phyloP scores from a whole-genome alignment of 306 rosid genomes.

The Gillenia trifoliata region DNA sequence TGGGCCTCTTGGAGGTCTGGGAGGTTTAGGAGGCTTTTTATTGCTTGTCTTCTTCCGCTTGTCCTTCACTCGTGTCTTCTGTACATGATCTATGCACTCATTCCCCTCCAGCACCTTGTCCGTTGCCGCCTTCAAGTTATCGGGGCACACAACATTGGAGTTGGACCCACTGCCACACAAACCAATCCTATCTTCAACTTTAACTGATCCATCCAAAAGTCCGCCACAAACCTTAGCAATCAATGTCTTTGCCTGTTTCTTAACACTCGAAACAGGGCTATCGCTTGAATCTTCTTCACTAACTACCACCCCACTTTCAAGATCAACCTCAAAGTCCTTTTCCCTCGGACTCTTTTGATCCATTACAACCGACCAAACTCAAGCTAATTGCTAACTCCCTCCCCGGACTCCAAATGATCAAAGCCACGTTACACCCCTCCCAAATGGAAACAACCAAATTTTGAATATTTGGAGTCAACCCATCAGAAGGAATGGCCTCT shows the following conservation, averaged over 20 bases:
- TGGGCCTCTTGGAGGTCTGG: slow-evolving; percentile 88
- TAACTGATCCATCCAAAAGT: slow-evolving; percentile 41
- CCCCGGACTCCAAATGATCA: slow-evolving; percentile 15
- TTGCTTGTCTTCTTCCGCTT: slow-evolving; percentile 63
- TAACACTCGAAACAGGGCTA: slow-evolving; percentile 25
- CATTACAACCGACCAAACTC: slow-evolving; percentile 40
- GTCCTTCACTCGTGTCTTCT: slow-evolving; percentile 48
- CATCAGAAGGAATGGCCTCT: slow-evolving; percentile 23
- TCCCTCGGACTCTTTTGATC: slow-evolving; percentile 37
- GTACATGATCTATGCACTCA: slow-evolving; percentile 20
- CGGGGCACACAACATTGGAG: slow-evolving; percentile 27
- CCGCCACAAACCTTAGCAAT: slow-evolving; percentile 39
- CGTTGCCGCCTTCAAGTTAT: slow-evolving; percentile 32
- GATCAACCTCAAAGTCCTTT: slow-evolving; percentile 52
- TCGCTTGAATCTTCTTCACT: slow-evolving; percentile 62
- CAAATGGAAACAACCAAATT: slow-evolving; percentile 4
- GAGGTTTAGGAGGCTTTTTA: slow-evolving; percentile 76
- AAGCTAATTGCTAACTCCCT: slow-evolving; percentile 6
- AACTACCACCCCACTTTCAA: slow-evolving; percentile 50
- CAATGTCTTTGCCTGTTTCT: slow-evolving; percentile 33
- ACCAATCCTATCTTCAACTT: slow-evolving; percentile 36
- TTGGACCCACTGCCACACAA: slow-evolving; percentile 33
- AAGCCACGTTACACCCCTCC: slow-evolving; percentile 12
- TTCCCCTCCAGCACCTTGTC: slow-evolving; percentile 30
- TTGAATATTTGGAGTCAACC: slow-evolving; percentile 24